These are phyloP conservation scores for Apiospora pterosperma DNA, from an alignment of 2,329 filamentous ascomycete species.

Conservation along the genomic window DNA sequence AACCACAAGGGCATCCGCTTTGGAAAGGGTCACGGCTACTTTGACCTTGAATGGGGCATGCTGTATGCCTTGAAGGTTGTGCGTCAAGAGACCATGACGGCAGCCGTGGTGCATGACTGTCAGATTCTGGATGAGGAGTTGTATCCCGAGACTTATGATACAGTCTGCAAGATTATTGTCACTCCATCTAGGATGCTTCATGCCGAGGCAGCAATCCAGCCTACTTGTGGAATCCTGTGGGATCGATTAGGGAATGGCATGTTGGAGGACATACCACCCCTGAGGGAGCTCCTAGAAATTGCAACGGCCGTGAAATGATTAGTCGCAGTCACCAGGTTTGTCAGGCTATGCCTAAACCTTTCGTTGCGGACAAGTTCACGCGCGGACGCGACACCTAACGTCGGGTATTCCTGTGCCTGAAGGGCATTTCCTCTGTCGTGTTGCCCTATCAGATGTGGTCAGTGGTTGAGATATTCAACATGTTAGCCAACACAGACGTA, in stretches of 20 bases:
- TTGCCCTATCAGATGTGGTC: too few relatives aligned
- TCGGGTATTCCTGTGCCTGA: too few relatives aligned
- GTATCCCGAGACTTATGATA: constrained; percentile 31
- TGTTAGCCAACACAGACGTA: not conserved
- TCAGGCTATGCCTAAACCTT: too few relatives aligned
- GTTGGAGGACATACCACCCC: constrained; percentile 30
- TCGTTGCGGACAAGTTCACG: too few relatives aligned
- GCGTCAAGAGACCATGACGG: constrained; percentile 19
- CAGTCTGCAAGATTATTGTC: constrained; percentile 37
- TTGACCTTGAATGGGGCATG: constrained; percentile 41
- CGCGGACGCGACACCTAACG: too few relatives aligned
- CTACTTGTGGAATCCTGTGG: constrained; percentile 34
- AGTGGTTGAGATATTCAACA: too few relatives aligned
- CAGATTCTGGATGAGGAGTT: constrained; percentile 36
- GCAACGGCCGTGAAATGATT: not conserved
- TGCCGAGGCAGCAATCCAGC: constrained; percentile 27
- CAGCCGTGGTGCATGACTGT: constrained; percentile 36
- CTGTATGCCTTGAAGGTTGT: constrained; percentile 31
- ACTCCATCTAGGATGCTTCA: constrained; percentile 30
- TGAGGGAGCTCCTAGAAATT: constrained; percentile 13
- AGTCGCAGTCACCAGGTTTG: too few relatives aligned
- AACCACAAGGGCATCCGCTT: constrained; percentile 33
- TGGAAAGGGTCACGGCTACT: constrained; percentile 37
- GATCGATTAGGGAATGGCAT: constrained; percentile 30
- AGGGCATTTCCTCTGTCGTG: too few relatives aligned